Base-by-base conservation (phyloP, 805 yeast genomes). In the Candida ovalis region DNA sequence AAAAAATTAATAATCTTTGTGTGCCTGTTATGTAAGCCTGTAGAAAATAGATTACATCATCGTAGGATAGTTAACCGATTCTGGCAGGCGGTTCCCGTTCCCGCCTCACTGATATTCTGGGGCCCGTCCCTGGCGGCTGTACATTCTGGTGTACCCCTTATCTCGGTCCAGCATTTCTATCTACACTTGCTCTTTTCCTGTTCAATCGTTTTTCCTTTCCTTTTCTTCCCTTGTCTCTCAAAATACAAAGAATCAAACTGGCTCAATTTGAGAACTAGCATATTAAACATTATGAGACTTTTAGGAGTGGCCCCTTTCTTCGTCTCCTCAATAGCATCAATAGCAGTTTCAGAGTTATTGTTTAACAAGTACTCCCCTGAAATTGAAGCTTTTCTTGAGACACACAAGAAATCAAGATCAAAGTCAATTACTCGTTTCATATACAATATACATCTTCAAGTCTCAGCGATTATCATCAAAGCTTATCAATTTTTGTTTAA, bases 371-470 rank as follows among this genome's bases (percentile, higher is more conserved):
- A 44, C 28, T 28, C 50, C 1, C 19, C 19, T 10, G 10, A 24
- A 13, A 44, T 53, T 22, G 57, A 53, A 27, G 18, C 32, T 3
- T 49, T 40, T 35, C 23, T 53, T 17, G 59, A 53, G 22, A 35
- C 50, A 2, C 47, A 49, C 22, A 18, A 41, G 10, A 49, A 44
- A 28, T 49, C 57, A 10, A 38, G 33, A 27, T 4, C 22, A 32
- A 50, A 53, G 23, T 42, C 48, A 1, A 15, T 46, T 2, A 19
- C 44, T n/a, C 37, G 58, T 24, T 17, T 23, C 12, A 19, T 50
- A 17, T 55, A 52, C 44, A 55, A 55, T 35, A 23, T 39, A 40
- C 47, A 50, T 37, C 49, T 50, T 41, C 40, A 36, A 22, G 22
- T 48, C 10, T 39, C 33, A 15, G 39, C 43, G 10, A 18, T 42